Conservation (phyloP, 306 rosid species). For the Inga laurina region DNA sequence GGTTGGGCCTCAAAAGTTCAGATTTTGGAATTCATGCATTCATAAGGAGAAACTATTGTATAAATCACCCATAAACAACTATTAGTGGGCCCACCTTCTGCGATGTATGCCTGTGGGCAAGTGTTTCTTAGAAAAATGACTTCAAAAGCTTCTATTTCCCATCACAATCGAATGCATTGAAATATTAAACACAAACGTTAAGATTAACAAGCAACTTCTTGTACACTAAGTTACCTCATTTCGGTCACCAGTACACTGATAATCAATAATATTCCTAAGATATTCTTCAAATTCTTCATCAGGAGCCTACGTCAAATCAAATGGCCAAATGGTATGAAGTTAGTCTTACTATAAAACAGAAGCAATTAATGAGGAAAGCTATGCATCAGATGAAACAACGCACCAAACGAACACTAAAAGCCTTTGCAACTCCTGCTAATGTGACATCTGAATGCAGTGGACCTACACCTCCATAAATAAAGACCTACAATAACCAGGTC, state of each 20-base stretch:
- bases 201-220: slow-evolving; percentile 10
- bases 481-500: slow-evolving; percentile 62
- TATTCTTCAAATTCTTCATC: slow-evolving; percentile 99
- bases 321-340: slow-evolving; percentile 17
- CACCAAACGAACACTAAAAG: slow-evolving; percentile 96
- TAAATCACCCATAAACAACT: not conserved
- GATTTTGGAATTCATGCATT: not conserved
- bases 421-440: slow-evolving; percentile 91
- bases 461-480: slow-evolving; percentile 94
- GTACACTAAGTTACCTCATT: slow-evolving; percentile 67
- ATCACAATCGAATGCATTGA: not conserved
- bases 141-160: not conserved
- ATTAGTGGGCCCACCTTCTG: not conserved
- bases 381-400: slow-evolving; percentile 40
- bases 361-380: slow-evolving; percentile 8
- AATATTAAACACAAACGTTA: not conserved
- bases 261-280: slow-evolving; percentile 81
- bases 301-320: slow-evolving; percentile 72
- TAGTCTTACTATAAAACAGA: slow-evolving; percentile 33
- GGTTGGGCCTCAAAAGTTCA: slow-evolving; percentile 3
- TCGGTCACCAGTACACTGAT: slow-evolving; percentile 82
- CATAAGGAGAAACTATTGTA: not conserved
- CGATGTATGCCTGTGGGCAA: not conserved
- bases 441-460: slow-evolving; percentile 95
- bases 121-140: slow-evolving; percentile 3